Conservation (phyloP, 2,329 filamentous ascomycete genomes). For the Pestalotiopsis sp. region DNA sequence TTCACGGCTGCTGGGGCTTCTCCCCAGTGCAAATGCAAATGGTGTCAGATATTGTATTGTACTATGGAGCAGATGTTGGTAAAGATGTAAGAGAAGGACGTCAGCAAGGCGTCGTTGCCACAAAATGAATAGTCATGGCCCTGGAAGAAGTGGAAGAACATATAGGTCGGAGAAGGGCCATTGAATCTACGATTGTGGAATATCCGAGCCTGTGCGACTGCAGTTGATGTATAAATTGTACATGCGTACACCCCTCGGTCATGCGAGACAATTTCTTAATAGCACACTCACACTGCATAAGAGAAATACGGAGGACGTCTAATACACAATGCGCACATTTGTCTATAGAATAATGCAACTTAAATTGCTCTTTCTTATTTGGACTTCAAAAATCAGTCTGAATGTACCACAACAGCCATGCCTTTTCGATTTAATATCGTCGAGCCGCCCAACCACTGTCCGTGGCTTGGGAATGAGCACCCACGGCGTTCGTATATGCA, state of each 20-base stretch:
- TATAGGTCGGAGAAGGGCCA: background rate
- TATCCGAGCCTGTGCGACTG: background rate
- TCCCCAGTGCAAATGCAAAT: background rate
- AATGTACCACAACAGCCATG: too few species aligned
- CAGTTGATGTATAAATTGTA: background rate
- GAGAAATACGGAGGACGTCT: background rate
- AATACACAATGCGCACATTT: background rate
- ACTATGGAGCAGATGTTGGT: background rate
- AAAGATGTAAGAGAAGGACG: background rate
- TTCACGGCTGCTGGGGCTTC: background rate
- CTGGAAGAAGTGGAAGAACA: background rate
- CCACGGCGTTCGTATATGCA: background rate
- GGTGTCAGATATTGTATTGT: background rate
- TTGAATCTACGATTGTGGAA: background rate
- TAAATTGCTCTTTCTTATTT: background rate
- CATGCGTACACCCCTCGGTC: background rate
- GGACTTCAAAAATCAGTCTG: background rate
- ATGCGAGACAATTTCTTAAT: background rate
- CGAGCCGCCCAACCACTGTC: too few species aligned
- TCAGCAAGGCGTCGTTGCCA: background rate
- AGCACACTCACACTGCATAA: background rate
- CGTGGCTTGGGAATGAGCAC: too few species aligned
- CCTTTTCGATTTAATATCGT: too few species aligned
- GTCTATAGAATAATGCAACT: slow-evolving; percentile 6
- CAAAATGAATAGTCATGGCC: background rate